Base-by-base conservation (phyloP, 176 grass and related monocot species). In the Hsuehochloa calcarea region DNA sequence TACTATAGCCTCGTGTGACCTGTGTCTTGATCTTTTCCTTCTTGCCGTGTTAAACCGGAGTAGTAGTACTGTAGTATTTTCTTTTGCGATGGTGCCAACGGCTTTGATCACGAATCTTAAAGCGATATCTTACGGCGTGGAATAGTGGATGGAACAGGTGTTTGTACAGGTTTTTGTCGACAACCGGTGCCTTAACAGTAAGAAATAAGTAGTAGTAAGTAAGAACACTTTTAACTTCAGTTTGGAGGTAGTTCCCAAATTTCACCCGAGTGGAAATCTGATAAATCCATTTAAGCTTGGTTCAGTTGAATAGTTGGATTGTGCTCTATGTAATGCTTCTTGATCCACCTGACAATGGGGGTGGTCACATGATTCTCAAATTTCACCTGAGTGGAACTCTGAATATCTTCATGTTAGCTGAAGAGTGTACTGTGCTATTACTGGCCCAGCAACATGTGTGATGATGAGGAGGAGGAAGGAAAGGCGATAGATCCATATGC, bases 391-490 rank as follows among this genome's bases (percentile, higher is more conserved):
- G 29, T 37, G 27, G 37, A 5, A 13, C 29, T n/a, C 22, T 60
- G 4, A 25, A 61, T n/a, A 3, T 8, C 54, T 22, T 0, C 20
- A 1, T 56, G 20, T 56, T 56, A 56, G 3, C 20, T 56, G 19
- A 56, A n/a, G 52, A 3, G 52, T 9, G 31, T 1, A 69, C 49
- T 81, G 65, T 56, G 51, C 10, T 49, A 69, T 49, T 15, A 15
- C 22, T 43, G 66, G 68, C 39, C 68, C 51, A 70, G 39, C 81
- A 34, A 2, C 69, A 74, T 83, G 56, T 83, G 81, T 74, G 69
- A 74, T 74, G 16, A 19, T 19, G 16, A 19, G 0, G 20, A 19
- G 0, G 20, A n/a, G 5, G 17, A 71, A 63, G 16, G 29, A 61
- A 62, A 61, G 54, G 17, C 40, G 58, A 45, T 4, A 8, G 27